These are phyloP conservation scores for Microcos paniculata DNA, from an alignment of 345 rosid species.

Conservation along the genomic window DNA sequence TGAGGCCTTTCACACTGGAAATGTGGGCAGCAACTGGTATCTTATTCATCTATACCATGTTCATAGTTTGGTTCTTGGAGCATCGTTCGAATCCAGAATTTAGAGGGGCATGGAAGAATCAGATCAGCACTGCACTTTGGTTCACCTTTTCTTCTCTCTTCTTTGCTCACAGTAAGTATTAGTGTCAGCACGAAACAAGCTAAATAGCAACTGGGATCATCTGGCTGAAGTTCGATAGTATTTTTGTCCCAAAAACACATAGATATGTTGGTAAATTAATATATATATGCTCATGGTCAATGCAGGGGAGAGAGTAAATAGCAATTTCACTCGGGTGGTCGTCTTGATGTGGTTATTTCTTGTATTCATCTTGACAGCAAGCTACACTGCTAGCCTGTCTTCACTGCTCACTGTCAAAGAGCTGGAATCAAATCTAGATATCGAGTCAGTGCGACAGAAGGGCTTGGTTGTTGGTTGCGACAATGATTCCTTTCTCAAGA, in stretches of 20 bases:
- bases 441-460: slow-evolving; percentile 22
- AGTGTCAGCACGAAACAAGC: neutral
- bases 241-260: neutral
- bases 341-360: slow-evolving; percentile 55
- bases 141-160: slow-evolving; percentile 53
- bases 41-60: slow-evolving; percentile 41
- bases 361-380: slow-evolving; percentile 46
- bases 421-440: slow-evolving; percentile 32
- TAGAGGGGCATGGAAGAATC: slow-evolving; percentile 30
- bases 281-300: neutral
- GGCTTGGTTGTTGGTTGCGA: slow-evolving; percentile 44
- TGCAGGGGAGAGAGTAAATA: slow-evolving; percentile 42
- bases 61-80: slow-evolving; percentile 50
- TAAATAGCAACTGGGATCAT: neutral
- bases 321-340: slow-evolving; percentile 44
- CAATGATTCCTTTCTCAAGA: slow-evolving; percentile 38
- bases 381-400: slow-evolving; percentile 61
- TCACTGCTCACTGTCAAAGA: slow-evolving; percentile 52
- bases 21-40: slow-evolving; percentile 49
- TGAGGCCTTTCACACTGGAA: slow-evolving; percentile 42
- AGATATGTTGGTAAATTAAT: neutral
- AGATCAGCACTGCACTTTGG: slow-evolving; percentile 40
- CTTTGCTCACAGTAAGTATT: slow-evolving; percentile 52
- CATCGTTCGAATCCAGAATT: slow-evolving; percentile 34
- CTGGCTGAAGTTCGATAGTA: neutral